Evolutionary conservation across 371 early-diverging fungal genomes (phyloP).

Genomic region (Amoeboradix gromovi): DNA sequence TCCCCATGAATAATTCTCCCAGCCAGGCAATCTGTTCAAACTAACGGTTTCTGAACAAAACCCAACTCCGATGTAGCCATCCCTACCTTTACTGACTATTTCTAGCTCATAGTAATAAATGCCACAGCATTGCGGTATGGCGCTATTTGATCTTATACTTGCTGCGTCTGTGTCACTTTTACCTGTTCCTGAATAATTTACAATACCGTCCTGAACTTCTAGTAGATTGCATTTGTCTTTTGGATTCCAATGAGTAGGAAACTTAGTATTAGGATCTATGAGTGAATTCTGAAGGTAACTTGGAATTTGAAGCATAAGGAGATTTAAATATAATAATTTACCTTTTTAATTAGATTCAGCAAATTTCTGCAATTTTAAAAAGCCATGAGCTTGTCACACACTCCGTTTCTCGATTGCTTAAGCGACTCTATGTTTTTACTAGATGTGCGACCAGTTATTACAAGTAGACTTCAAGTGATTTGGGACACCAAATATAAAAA

Average conservation of each 20-base stretch:
- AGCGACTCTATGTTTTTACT: no score
- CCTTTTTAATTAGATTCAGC: no score
- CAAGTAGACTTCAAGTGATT: no score
- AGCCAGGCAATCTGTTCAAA: constrained; percentile 45
- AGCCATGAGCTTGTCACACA: no score
- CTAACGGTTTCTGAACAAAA: constrained; percentile 23
- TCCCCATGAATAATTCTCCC: constrained; percentile 49
- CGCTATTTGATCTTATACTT: constrained; percentile 39
- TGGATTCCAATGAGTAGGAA: constrained; percentile 30
- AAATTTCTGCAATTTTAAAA: no score
- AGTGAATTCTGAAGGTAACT: not conserved
- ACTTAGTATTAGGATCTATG: not conserved
- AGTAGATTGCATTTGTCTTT: constrained; percentile 26
- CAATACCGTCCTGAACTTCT: constrained; percentile 18
- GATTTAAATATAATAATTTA: no score
- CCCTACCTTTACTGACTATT: constrained; percentile 52
- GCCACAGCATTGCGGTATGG: constrained; percentile 57
- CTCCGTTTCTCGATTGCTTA: no score
- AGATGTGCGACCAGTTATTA: no score
- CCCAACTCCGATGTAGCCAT: constrained; percentile 76
- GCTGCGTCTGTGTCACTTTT: constrained; percentile 47
- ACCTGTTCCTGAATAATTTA: constrained; percentile 35
- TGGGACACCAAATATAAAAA: no score
- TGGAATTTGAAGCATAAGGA: not conserved
- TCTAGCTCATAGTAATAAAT: constrained; percentile 65